A percentile compares a stretch with the other conserved stretches of the same genome.
These are phyloP conservation scores for Miscanthus lutarioriparius DNA, from an alignment of 176 grass and related monocot genomes.

Conservation along the genomic window DNA sequence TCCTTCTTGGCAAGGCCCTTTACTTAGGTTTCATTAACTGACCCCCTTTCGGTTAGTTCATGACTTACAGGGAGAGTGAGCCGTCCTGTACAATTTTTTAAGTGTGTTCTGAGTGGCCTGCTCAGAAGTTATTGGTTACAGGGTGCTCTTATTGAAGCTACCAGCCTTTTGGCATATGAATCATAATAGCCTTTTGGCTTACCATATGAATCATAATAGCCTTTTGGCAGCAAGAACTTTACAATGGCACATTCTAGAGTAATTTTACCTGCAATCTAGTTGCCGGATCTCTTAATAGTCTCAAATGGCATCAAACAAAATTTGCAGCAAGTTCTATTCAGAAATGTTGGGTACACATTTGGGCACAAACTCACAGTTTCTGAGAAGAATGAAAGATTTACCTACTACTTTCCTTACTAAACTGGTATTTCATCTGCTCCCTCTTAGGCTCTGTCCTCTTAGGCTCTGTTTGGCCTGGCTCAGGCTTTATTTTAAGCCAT, in stretches of 20 bases:
- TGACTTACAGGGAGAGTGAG: background rate
- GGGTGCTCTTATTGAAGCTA: background rate
- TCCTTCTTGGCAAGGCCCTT: background rate
- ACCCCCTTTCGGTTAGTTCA: background rate
- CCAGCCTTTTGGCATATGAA: conserved; percentile 13
- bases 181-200: background rate
- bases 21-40: background rate
- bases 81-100: background rate
- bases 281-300: background rate
- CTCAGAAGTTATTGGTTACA: background rate
- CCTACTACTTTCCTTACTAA: background rate
- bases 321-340: background rate
- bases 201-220: conserved; percentile 2
- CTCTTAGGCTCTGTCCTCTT: background rate
- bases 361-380: too few species aligned
- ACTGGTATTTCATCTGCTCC: background rate
- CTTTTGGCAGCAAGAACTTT: background rate
- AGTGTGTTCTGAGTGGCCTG: background rate
- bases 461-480: background rate
- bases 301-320: conserved; percentile 1
- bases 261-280: conserved; percentile 22
- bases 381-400: background rate
- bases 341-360: background rate
- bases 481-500: background rate
- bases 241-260: background rate